Base-by-base conservation (phyloP, 768 basidiomycete genomes). In the Infundibulicybe gibba region DNA sequence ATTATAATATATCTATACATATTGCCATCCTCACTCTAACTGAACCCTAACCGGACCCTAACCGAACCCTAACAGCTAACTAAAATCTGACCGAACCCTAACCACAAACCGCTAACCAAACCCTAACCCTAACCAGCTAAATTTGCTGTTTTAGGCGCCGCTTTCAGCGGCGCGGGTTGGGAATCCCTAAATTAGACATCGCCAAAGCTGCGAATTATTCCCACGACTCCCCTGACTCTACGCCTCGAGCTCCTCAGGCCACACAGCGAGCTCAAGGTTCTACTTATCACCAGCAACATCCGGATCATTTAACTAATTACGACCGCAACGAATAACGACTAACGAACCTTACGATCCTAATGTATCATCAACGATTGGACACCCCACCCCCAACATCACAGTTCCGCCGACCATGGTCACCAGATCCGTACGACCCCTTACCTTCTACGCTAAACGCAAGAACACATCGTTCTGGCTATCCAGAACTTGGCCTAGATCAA, bases 331-430 rank as follows among this genome's bases (percentile, higher is more conserved):
- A 21, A 5, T 32, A 13, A 51, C 48, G 48, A 45, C 35, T 47
- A 32, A 57, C 52, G 50, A 54, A 41, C 33, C 14, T 44, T 49
- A 31, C 50, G 51, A 53, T 52, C 48, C 47, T 42, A 46, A 76
- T 78, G 74, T 72, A 69, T 61, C 66, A 66, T 48, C 60, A 67
- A 41, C 61, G 60, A 47, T 75, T 80, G 50, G 77, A 80, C 56
- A 61, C 71, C 41, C 77, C 75, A 37, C 75, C 76, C 10, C 77
- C 75, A 3, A 58, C 60, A 45, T 78, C 80, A 17, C 76, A 74
- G 40, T 76, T 80, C 58, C 78, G 76, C 44, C 69, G 81, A 17
- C 83, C 83, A 46, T 84, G 83, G 83, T 84, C 83, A 43, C 83
- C 82, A 49, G 78, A 83, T 54, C 71, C 72, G 16, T 71, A 72